phyloP scores from a whole-genome alignment of 2,329 filamentous ascomycete species.

The Bipolaris bicolor region DNA sequence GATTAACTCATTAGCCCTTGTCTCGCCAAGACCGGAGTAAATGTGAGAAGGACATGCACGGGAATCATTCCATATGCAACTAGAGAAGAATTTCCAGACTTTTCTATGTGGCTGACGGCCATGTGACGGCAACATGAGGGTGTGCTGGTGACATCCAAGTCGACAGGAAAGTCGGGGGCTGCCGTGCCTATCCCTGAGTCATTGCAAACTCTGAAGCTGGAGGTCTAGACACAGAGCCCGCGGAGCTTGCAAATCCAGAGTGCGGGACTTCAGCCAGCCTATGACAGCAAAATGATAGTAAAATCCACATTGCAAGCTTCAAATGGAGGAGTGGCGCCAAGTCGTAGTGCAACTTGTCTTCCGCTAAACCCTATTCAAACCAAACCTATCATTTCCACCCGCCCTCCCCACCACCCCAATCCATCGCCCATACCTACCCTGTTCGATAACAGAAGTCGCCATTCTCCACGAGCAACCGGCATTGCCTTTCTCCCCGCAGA shows the following conservation, averaged over 20 bases:
- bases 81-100: not conserved
- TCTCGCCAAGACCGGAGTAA: too few relatives aligned
- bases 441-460: not conserved
- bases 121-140: not conserved
- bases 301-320: not conserved
- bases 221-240: not conserved
- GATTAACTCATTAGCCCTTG: too few relatives aligned
- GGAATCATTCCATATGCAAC: not conserved
- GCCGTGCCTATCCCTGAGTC: not conserved
- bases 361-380: conserved; percentile 1
- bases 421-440: not conserved
- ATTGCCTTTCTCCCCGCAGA: not conserved
- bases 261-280: not conserved
- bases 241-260: not conserved
- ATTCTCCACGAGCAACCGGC: not conserved
- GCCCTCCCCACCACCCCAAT: conserved; percentile 7
- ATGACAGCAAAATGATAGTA: not conserved
- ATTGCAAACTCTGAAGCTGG: not conserved
- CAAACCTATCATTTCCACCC: conserved; percentile 7
- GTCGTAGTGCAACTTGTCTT: not conserved
- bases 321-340: conserved; percentile 4
- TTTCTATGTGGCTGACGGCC: not conserved
- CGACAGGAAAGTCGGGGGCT: not conserved
- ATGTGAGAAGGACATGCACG: not conserved
- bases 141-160: not conserved